These are phyloP conservation scores for Micractinium sp. DNA, from an alignment of 139 green algal species.

Conservation along the genomic window DNA sequence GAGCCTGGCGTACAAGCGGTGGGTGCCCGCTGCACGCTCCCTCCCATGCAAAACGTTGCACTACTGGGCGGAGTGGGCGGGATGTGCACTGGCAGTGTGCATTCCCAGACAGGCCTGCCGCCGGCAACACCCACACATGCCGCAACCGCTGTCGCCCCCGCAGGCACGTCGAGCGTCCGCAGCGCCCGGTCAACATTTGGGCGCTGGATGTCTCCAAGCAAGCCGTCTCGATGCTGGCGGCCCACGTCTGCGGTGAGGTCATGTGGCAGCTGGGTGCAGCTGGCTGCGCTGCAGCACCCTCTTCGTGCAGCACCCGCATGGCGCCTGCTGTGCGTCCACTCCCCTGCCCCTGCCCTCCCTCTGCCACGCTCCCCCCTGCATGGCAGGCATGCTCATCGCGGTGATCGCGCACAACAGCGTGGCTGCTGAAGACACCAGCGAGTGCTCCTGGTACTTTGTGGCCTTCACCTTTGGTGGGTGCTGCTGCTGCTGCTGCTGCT, in stretches of 20 bases:
- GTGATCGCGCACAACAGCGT: constrained; percentile 41
- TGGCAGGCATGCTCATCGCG: constrained; percentile 59
- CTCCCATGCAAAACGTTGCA: neutral
- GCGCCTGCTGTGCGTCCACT: neutral
- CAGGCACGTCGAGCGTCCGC: constrained; percentile 51
- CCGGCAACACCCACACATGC: neutral
- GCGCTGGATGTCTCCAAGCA: constrained; percentile 72
- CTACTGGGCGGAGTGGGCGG: neutral
- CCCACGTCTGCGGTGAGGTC: constrained; percentile 54
- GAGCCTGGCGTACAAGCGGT: constrained; percentile 53
- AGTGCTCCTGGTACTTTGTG: constrained; percentile 66
- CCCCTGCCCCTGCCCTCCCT: neutral
- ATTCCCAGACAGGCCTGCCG: neutral
- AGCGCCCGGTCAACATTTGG: constrained; percentile 62
- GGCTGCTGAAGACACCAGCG: neutral
- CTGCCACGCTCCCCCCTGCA: neutral
- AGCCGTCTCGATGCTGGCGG: constrained; percentile 48
- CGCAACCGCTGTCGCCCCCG: neutral
- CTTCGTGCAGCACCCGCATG: neutral
- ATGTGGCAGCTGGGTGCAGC: neutral
- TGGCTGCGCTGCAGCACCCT: neutral
- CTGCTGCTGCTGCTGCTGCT: neutral
- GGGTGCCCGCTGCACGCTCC: neutral
- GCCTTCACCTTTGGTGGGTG: constrained; percentile 31
- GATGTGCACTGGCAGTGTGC: neutral